A percentile compares a stretch with the other conserved stretches of the same genome.
Evolutionary conservation across 805 yeast species (phyloP).

Genomic region (Hanseniaspora lindneri): DNA sequence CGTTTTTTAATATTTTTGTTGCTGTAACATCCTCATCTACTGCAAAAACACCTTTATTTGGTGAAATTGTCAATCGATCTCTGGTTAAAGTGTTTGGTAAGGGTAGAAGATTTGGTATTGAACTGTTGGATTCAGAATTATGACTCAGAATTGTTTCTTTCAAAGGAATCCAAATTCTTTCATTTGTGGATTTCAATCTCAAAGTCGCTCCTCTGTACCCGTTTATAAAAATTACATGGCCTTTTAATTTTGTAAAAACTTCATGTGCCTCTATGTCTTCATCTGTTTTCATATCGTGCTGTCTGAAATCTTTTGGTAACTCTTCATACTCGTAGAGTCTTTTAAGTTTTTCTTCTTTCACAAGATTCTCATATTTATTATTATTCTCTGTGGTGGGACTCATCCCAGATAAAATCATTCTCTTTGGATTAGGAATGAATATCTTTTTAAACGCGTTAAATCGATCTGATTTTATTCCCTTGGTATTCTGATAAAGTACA

Average conservation of each 20-base stretch:
- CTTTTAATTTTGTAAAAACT: conserved; percentile 39
- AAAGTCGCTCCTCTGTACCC: conserved; percentile 80
- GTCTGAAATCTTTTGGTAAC: conserved; percentile 17
- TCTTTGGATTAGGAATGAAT: conserved; percentile 35
- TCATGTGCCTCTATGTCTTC: conserved; percentile 38
- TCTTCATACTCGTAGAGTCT: conserved; percentile 17
- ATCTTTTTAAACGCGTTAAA: conserved; percentile 58
- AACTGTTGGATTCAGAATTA: conserved; percentile 35
- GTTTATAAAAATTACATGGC: conserved; percentile 71
- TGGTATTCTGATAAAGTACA: conserved; percentile 39
- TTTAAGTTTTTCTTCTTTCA: conserved; percentile 21
- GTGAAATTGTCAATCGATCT: conserved; percentile 50
- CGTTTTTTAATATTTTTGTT: conserved; percentile 64
- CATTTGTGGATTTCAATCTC: conserved; percentile 49
- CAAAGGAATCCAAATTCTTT: conserved; percentile 75
- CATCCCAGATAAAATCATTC: conserved; percentile 21
- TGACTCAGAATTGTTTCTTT: conserved; percentile 67
- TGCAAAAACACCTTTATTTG: conserved; percentile 51
- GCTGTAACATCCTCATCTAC: conserved; percentile 48
- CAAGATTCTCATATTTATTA: conserved; percentile 15
- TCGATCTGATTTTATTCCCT: conserved; percentile 54
- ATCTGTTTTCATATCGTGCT: conserved; percentile 17
- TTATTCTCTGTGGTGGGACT: conserved; percentile 21
- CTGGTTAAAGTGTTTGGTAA: conserved; percentile 5
- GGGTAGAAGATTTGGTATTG: not conserved